Conservation (phyloP, 345 rosid genomes). For the Gossypium ekmanianum region DNA sequence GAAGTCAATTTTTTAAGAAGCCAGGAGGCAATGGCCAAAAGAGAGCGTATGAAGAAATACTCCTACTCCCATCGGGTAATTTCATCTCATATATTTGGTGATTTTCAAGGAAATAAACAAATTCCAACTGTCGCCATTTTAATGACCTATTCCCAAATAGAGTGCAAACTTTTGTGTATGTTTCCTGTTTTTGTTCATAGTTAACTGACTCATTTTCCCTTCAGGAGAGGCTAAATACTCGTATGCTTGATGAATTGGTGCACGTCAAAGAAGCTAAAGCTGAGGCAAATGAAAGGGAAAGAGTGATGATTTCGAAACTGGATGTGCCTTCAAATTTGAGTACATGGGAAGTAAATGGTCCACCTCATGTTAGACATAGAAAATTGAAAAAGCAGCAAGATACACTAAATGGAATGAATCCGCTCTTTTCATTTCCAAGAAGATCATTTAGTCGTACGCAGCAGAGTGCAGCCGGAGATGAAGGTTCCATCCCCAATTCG, state of each 20-base stretch:
- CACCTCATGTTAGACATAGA: conserved; percentile 30
- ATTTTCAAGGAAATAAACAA: neutral
- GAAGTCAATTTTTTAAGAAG: conserved; percentile 52
- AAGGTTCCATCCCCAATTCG: conserved; percentile 40
- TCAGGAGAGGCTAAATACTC: conserved; percentile 61
- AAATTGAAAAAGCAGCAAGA: conserved; percentile 34
- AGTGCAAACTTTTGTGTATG: conserved; percentile 2
- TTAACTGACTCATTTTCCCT: conserved; percentile 1
- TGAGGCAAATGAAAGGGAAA: conserved; percentile 24
- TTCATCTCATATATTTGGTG: neutral
- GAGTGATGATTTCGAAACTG: conserved; percentile 26
- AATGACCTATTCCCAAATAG: neutral
- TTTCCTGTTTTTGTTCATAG: neutral
- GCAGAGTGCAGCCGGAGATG: conserved; percentile 33
- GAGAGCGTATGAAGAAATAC: conserved; percentile 76
- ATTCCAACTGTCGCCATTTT: neutral
- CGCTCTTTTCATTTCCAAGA: conserved; percentile 53
- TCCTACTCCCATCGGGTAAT: conserved; percentile 71
- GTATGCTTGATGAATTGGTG: conserved; percentile 37
- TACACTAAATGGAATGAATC: conserved; percentile 37
- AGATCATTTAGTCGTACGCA: conserved; percentile 54
- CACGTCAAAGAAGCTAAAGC: conserved; percentile 38
- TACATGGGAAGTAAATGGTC: conserved; percentile 24
- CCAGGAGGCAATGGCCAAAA: conserved; percentile 53
- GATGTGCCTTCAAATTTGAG: conserved; percentile 18